These are phyloP conservation scores for Pisolithus orientalis DNA, from an alignment of 768 basidiomycete genomes.

Conservation along the genomic window DNA sequence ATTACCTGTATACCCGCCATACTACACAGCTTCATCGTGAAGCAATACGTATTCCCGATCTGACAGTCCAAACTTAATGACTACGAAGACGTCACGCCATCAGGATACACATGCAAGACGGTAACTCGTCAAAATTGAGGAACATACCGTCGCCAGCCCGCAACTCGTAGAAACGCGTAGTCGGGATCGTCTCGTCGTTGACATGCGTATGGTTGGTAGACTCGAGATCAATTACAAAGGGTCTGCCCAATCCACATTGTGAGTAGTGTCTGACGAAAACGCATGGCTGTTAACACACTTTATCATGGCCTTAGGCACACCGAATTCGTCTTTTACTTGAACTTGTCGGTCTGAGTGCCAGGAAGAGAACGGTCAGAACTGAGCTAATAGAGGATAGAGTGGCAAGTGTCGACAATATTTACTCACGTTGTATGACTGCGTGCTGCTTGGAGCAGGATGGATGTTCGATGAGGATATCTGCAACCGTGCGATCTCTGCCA, in stretches of 20 bases:
- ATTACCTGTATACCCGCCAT: neutral
- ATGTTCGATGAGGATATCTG: conserved; percentile 86
- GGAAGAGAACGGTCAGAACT: neutral
- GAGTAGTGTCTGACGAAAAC: conserved; percentile 1
- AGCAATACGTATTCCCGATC: conserved; percentile 80
- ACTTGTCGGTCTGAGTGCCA: conserved; percentile 64
- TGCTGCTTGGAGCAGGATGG: conserved; percentile 99
- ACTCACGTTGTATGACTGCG: conserved; percentile 87
- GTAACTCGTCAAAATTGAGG: neutral
- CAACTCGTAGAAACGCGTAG: conserved; percentile 83
- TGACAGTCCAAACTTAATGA: conserved; percentile 82
- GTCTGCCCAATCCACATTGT: conserved; percentile 41
- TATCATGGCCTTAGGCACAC: conserved; percentile 63
- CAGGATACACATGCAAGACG: neutral
- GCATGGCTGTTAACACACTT: conserved; percentile 54
- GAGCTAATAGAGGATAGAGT: neutral
- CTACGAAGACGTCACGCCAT: conserved; percentile 32
- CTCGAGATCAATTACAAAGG: conserved; percentile 96
- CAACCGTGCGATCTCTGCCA: conserved; percentile 82
- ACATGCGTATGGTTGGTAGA: conserved; percentile 96
- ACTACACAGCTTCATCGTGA: conserved; percentile 62
- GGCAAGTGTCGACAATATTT: neutral
- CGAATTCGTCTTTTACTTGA: conserved; percentile 83
- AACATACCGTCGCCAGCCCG: conserved; percentile 70
- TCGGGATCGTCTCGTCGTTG: conserved; percentile 80